Conservation (phyloP, 2,329 filamentous ascomycete species). For the Cladophialophora carrionii region DNA sequence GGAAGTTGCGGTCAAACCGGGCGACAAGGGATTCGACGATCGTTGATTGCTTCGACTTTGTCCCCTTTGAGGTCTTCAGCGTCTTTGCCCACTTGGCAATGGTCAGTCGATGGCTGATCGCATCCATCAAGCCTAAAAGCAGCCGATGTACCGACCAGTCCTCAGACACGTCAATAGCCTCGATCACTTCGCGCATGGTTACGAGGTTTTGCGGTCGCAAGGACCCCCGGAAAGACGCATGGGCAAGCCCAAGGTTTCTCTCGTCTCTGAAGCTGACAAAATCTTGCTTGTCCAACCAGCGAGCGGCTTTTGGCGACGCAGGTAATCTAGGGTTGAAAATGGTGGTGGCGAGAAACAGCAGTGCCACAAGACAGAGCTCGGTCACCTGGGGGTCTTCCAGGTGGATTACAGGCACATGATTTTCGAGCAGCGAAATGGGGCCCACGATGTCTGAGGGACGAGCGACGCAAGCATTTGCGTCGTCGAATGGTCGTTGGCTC, state of each 20-base stretch:
- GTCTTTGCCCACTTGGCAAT: slow-evolving; percentile 24
- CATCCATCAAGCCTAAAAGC: slow-evolving; percentile 29
- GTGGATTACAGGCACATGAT: slow-evolving; percentile 10
- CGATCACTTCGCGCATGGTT: slow-evolving; percentile 22
- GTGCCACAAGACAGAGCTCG: slow-evolving; percentile 28
- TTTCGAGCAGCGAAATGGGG: neutral
- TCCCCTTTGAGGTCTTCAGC: slow-evolving; percentile 9
- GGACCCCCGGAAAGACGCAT: slow-evolving; percentile 23
- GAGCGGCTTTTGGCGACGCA: neutral
- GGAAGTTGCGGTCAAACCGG: slow-evolving; percentile 39
- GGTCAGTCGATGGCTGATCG: slow-evolving; percentile 33
- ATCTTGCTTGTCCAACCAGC: slow-evolving; percentile 17
- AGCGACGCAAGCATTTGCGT: neutral
- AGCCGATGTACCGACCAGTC: slow-evolving; percentile 34
- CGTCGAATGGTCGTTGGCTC: slow-evolving; percentile 7
- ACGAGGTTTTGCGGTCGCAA: neutral
- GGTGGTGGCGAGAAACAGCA: slow-evolving; percentile 25
- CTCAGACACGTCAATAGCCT: slow-evolving; percentile 28
- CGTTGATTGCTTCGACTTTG: slow-evolving; percentile 22
- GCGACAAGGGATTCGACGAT: slow-evolving; percentile 42
- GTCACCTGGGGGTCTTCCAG: slow-evolving; percentile 26
- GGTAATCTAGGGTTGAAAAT: slow-evolving; percentile 10
- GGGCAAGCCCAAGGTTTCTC: slow-evolving; percentile 27
- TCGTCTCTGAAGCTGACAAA: slow-evolving; percentile 22
- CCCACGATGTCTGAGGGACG: neutral